Evolutionary conservation across 805 yeast genomes (phyloP).

Genomic region (Starmerella powellii): DNA sequence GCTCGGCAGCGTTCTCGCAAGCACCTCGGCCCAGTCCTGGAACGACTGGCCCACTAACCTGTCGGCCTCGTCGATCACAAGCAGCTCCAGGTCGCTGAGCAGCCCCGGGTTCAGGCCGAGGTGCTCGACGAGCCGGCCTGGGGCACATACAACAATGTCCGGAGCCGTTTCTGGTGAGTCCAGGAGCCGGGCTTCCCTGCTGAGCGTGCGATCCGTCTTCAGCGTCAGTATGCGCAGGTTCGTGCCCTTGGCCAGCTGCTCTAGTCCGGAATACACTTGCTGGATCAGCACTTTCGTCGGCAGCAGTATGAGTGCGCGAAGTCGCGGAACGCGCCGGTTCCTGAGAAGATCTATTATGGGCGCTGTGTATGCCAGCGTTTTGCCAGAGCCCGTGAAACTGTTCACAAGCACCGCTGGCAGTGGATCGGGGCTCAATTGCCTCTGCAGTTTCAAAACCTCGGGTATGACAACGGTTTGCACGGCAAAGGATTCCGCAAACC

Average conservation of each 20-base stretch:
- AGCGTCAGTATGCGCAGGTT: conserved; percentile 51
- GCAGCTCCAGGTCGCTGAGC: conserved; percentile 44
- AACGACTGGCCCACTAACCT: conserved; percentile 85
- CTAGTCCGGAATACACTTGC: conserved; percentile 64
- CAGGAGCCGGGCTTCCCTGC: conserved; percentile 51
- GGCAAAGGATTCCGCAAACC: conserved; percentile 52
- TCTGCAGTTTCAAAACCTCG: conserved; percentile 36
- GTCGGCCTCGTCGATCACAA: conserved; percentile 89
- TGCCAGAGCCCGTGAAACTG: conserved; percentile 94
- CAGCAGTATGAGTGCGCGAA: conserved; percentile 66
- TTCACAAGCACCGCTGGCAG: conserved; percentile 62
- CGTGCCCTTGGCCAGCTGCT: conserved; percentile 52
- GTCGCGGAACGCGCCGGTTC: conserved; percentile 50
- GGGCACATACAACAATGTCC: conserved; percentile 43
- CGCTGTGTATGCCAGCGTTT: conserved; percentile 75
- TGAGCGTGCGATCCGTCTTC: conserved; percentile 41
- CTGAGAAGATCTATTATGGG: conserved; percentile 66
- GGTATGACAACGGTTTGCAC: conserved; percentile 62
- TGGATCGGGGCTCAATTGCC: conserved; percentile 28
- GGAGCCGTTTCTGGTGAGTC: conserved; percentile 19
- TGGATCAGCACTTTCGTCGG: conserved; percentile 82
- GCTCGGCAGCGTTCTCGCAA: conserved; percentile 22
- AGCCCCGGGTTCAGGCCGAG: conserved; percentile 37
- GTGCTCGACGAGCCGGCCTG: conserved; percentile 75
- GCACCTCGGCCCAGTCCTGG: conserved; percentile 75